Evolutionary conservation across 1,284 basidiomycete species (phyloP).

Genomic region (Ceratobasidium theobromae): DNA sequence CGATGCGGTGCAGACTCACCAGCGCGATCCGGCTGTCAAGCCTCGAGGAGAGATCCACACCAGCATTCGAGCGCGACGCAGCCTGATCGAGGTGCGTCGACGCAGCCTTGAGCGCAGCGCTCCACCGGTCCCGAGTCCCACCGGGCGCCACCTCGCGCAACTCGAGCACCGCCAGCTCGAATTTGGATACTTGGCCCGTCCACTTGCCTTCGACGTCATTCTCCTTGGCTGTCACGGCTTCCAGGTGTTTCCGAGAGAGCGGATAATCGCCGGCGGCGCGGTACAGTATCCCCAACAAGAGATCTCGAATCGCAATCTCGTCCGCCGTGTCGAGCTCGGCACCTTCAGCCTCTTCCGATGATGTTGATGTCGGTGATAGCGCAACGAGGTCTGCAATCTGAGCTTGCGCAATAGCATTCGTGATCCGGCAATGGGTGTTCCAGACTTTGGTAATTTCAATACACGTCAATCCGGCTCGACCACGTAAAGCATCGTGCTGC

Average conservation of each 20-base stretch:
- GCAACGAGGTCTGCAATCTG: conserved; percentile 34
- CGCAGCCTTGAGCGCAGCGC: conserved; percentile 30
- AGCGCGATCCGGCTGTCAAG: conserved; percentile 35
- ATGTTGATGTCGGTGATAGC: conserved; percentile 33
- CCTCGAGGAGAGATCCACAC: conserved; percentile 35
- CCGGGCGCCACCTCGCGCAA: conserved; percentile 17
- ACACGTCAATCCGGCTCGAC: neutral
- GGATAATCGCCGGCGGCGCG: conserved; percentile 33
- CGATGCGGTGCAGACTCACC: conserved; percentile 25
- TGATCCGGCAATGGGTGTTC: conserved; percentile 36
- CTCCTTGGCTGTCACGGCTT: conserved; percentile 17
- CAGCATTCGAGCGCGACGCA: conserved; percentile 6
- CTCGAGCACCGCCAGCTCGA: conserved; percentile 36
- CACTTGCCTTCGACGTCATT: conserved; percentile 31
- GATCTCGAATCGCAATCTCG: conserved; percentile 33
- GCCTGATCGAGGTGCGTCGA: conserved; percentile 31
- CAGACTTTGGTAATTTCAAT: conserved; percentile 31
- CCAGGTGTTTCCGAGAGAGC: conserved; percentile 30
- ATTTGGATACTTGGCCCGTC: conserved; percentile 34
- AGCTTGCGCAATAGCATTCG: conserved; percentile 30
- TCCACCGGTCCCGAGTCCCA: conserved; percentile 23
- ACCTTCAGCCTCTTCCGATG: neutral
- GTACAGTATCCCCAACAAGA: conserved; percentile 36
- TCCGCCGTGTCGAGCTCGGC: conserved; percentile 36
- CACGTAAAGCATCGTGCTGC: neutral